Evolutionary conservation across 148 eudicot species (phyloP).

Genomic region (Nepenthes gracilis): DNA sequence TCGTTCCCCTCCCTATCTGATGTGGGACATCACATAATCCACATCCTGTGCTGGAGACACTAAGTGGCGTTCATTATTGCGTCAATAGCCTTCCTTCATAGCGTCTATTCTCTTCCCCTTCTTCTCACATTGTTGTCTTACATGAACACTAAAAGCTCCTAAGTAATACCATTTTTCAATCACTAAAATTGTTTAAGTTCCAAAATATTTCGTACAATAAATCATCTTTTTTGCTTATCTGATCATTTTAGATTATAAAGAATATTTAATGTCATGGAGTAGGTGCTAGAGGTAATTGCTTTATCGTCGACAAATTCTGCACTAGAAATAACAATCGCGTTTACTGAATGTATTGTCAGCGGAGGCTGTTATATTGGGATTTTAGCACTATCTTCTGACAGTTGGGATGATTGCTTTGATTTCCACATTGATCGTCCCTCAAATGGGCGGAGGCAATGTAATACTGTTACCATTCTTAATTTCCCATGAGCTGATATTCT

Average conservation of each 20-base stretch:
- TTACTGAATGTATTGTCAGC: conserved; percentile 15
- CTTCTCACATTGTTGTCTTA: neutral
- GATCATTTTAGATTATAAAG: neutral
- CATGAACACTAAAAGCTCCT: too few species aligned
- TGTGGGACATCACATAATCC: too few species aligned
- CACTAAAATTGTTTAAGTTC: neutral
- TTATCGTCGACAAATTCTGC: neutral
- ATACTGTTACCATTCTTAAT: neutral
- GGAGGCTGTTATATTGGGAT: conserved; percentile 48
- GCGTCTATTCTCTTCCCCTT: conserved; percentile 20
- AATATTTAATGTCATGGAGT: too few species aligned
- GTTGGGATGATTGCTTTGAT: conserved; percentile 49
- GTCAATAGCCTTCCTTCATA: conserved; percentile 67
- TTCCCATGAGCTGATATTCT: neutral
- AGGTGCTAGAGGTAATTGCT: neutral
- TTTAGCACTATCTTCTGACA: conserved; percentile 59
- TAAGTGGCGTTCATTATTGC: conserved; percentile 52
- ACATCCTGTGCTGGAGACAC: conserved; percentile 68
- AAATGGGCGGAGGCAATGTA: conserved; percentile 82
- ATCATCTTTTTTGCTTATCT: neutral
- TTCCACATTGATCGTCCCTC: conserved; percentile 48
- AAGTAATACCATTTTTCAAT: too few species aligned
- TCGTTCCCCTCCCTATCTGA: too few species aligned
- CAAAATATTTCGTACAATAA: neutral
- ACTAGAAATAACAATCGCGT: conserved; percentile 3